Evolutionary conservation across 2,329 filamentous ascomycete genomes (phyloP).

Genomic region (Neophaeococcomyces aloes): DNA sequence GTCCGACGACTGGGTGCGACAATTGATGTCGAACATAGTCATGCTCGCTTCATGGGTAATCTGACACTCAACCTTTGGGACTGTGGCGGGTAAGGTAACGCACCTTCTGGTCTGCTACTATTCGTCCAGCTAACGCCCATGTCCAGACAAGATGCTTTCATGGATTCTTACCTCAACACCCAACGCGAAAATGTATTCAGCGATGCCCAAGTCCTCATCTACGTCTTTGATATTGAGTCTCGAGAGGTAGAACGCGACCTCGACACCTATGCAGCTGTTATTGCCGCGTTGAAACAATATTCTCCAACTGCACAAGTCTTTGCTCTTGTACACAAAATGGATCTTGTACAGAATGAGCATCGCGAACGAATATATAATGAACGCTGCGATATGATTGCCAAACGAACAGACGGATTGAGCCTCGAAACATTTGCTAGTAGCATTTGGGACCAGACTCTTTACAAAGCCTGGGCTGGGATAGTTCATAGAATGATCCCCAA

Average conservation of each 20-base stretch:
- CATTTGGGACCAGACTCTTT: conserved; percentile 97
- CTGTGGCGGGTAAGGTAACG: conserved; percentile 63
- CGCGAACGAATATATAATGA: conserved; percentile 78
- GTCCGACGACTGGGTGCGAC: conserved; percentile 86
- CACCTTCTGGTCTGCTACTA: background rate
- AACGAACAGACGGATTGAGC: conserved; percentile 61
- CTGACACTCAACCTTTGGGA: conserved; percentile 97
- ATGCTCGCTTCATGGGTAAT: conserved; percentile 98
- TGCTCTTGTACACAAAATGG: conserved; percentile 97
- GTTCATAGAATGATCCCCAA: conserved; percentile 98
- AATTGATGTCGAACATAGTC: conserved; percentile 95
- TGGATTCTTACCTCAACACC: conserved; percentile 94
- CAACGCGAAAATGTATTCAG: conserved; percentile 95
- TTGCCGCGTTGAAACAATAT: conserved; percentile 77
- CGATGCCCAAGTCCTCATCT: conserved; percentile 71
- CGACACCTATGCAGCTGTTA: conserved; percentile 82
- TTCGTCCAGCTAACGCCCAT: conserved; percentile 1
- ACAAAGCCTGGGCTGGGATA: conserved; percentile 96
- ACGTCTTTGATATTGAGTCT: conserved; percentile 97
- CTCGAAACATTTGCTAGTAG: conserved; percentile 87
- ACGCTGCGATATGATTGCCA: conserved; percentile 63
- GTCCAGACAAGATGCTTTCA: conserved; percentile 87
- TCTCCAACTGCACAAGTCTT: conserved; percentile 76
- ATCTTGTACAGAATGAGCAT: conserved; percentile 71
- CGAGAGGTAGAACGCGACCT: conserved; percentile 89